Percentiles rank a stretch among this genome's conserved stretches.
phyloP scores from a whole-genome alignment of 225 moss, liverwort and hornwort genomes.

The Antitrichia curtipendula region DNA sequence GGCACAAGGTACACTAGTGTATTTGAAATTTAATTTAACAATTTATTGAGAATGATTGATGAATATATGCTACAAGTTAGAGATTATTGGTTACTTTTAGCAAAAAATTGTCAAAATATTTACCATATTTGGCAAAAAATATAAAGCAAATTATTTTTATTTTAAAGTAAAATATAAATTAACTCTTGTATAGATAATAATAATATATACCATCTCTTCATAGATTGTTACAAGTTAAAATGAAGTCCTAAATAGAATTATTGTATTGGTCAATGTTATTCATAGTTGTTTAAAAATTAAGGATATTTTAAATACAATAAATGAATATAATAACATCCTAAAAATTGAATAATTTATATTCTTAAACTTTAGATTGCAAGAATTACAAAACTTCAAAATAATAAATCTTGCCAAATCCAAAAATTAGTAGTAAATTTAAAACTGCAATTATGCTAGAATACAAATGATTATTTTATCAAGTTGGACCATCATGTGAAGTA shows the following conservation, averaged over 20 bases:
- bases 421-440: neutral
- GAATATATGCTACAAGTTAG: neutral
- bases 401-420: neutral
- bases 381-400: neutral
- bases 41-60: neutral
- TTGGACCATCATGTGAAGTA: neutral
- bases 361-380: neutral
- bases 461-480: neutral
- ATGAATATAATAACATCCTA: neutral
- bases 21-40: neutral
- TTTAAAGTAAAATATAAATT: neutral
- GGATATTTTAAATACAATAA: neutral
- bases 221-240: neutral
- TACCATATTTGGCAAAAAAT: accelerated
- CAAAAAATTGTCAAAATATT: neutral
- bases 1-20: no score
- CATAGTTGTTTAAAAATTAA: neutral
- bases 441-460: no score
- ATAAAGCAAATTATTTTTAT: neutral
- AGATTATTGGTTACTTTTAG: neutral
- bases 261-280: neutral
- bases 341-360: no score
- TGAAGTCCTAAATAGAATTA: neutral
- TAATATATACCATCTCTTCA: no score
- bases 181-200: no score